phyloP scores from a whole-genome alignment of 495 filamentous ascomycete species.

The Letharia lupina region DNA sequence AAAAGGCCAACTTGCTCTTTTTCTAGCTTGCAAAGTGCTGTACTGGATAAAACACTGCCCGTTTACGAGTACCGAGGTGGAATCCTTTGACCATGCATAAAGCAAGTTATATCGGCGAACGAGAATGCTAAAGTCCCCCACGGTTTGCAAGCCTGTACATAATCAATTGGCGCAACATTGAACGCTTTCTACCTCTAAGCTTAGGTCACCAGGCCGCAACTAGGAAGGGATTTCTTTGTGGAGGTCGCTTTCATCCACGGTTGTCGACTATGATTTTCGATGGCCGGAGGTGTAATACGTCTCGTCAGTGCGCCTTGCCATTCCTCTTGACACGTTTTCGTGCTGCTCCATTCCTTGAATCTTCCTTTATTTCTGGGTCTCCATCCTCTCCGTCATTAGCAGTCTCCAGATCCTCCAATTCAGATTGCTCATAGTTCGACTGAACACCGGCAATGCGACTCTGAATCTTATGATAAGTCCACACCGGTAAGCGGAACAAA shows the following conservation, averaged over 20 bases:
- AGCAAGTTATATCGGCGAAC: neutral
- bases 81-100: neutral
- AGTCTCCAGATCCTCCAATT: slow-evolving; percentile 8
- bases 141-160: neutral
- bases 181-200: neutral
- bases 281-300: no score
- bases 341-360: slow-evolving; percentile 5
- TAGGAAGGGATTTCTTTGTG: neutral
- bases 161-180: neutral
- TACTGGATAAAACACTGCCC: neutral
- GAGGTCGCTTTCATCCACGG: neutral
- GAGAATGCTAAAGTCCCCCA: neutral
- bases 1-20: neutral
- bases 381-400: slow-evolving; percentile 1
- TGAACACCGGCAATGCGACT: slow-evolving; percentile 42
- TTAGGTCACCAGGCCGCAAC: neutral
- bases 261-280: neutral
- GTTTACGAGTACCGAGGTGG: neutral
- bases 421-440: slow-evolving; percentile 7
- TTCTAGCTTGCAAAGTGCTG: neutral
- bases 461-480: slow-evolving; percentile 50
- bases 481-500: slow-evolving; percentile 58
- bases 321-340: slow-evolving; percentile 22
- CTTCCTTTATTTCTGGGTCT: neutral
- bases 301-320: slow-evolving; percentile 3